Percentiles rank a stretch among this genome's conserved stretches.
Conservation (phyloP, 2,329 filamentous ascomycete species). For the Colletotrichum orchidophilum region DNA sequence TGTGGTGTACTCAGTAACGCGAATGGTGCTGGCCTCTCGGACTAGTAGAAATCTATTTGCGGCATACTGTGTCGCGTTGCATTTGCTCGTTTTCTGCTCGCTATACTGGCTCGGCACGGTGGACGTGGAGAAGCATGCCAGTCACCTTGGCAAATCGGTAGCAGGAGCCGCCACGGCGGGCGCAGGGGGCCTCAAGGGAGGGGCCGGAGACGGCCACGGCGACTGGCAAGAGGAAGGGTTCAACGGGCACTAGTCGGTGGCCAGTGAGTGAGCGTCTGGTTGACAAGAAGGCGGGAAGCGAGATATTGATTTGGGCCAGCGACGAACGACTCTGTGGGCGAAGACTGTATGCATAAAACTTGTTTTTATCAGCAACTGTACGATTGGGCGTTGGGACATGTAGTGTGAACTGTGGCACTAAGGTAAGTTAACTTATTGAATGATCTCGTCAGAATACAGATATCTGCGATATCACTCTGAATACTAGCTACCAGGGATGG, state of each 20-base stretch:
- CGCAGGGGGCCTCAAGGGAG: slow-evolving; percentile 39
- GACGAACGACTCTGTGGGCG: not conserved
- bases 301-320: not conserved
- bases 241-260: slow-evolving; percentile 46
- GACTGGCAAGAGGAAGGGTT: slow-evolving; percentile 74
- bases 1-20: slow-evolving; percentile 88
- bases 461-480: slow-evolving; percentile 9
- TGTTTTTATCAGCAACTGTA: slow-evolving; percentile 7
- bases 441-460: slow-evolving; percentile 18
- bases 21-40: slow-evolving; percentile 89
- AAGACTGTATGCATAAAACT: not conserved
- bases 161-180: slow-evolving; percentile 55
- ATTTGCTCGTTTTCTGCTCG: slow-evolving; percentile 86
- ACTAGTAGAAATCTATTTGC: slow-evolving; percentile 95
- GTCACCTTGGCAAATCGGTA: slow-evolving; percentile 61
- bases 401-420: slow-evolving; percentile 11
- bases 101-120: slow-evolving; percentile 83
- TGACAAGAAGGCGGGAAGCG: not conserved
- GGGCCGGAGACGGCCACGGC: slow-evolving; percentile 51
- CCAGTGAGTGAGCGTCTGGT: not conserved
- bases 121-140: slow-evolving; percentile 71
- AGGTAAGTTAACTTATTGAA: not conserved
- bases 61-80: slow-evolving; percentile 87
- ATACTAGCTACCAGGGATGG: not conserved
- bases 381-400: slow-evolving; percentile 12